Evolutionary conservation across 371 early-diverging fungal genomes (phyloP), one percentile per base, ranked within the genome.

Genomic region (Phascolomyces articulosus): DNA sequence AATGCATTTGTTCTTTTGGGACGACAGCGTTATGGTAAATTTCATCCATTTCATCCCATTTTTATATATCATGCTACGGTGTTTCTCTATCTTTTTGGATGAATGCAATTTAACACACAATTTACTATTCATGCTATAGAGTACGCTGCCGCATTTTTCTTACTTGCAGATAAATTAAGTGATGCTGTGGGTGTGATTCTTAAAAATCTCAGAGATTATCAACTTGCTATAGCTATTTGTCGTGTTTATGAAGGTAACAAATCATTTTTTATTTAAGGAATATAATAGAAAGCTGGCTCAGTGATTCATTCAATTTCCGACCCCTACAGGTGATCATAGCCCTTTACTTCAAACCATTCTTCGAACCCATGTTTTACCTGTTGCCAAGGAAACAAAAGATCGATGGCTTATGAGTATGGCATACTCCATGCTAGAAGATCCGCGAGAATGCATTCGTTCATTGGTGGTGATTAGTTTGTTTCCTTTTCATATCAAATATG

Each of bases 1-100:
- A 99, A 99, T 72, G 99, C 99, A 0, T 99, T 92, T 80, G 98
- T 91, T 9, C 74, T 98, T 29, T 78, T 99, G 24, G 96, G 98
- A 64, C 95, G 92, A 66, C 97, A 97, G 68, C 85, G 99, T 55
- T 97, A 91, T 71, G 91, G 93, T 93, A 83, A 34, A 31, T 9
- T 9, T 3, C 31, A 31, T n/a, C n/a, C n/a, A n/a, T n/a, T n/a
- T n/a, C n/a, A n/a, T n/a, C n/a, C n/a, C n/a, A n/a, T n/a, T n/a
- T n/a, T n/a, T n/a, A n/a, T n/a, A n/a, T n/a, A n/a, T n/a, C n/a
- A n/a, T n/a, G n/a, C n/a, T n/a, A n/a, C n/a, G n/a, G n/a, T n/a
- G n/a, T n/a, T n/a, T n/a, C n/a, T n/a, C n/a, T n/a, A n/a, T n/a
- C n/a, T n/a, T n/a, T n/a, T n/a, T n/a, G n/a, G n/a, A n/a, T n/a